Conservation (phyloP, 1,284 basidiomycete genomes). For the Pterula multifida region DNA sequence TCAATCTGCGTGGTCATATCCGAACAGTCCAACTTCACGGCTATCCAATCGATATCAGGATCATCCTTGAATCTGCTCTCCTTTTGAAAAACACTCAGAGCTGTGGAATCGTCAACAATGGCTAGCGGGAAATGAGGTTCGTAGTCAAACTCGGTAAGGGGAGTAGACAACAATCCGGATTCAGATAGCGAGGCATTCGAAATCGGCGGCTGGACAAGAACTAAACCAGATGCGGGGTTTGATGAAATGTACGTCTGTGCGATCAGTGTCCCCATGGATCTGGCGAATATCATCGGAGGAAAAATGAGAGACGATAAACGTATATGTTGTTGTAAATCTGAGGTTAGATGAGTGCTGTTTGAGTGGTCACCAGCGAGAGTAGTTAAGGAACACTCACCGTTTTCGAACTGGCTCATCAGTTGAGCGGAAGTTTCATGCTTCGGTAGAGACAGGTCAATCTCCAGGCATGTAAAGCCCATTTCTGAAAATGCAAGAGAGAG, state of each 20-base stretch:
- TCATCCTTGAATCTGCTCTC: constrained; percentile 26
- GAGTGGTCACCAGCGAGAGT: too few species aligned
- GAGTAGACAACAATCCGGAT: constrained; percentile 23
- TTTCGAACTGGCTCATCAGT: constrained; percentile 27
- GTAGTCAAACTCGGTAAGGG: constrained; percentile 40
- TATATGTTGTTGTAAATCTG: constrained; percentile 30
- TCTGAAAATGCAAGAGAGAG: constrained; percentile 38
- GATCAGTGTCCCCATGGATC: constrained; percentile 37
- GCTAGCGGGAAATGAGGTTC: constrained; percentile 56
- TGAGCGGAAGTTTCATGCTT: constrained; percentile 17
- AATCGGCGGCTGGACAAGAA: constrained; percentile 46
- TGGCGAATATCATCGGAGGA: constrained; percentile 50
- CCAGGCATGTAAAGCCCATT: constrained; percentile 48
- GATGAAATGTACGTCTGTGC: constrained; percentile 59
- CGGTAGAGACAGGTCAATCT: constrained; percentile 34
- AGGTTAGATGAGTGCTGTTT: not conserved
- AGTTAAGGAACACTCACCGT: constrained; percentile 17
- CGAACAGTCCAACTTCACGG: constrained; percentile 20
- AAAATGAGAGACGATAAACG: constrained; percentile 41
- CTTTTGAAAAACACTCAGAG: constrained; percentile 20
- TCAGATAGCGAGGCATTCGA: constrained; percentile 24
- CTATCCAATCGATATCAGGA: constrained; percentile 23
- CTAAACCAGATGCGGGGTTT: constrained; percentile 45
- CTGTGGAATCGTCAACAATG: constrained; percentile 27
- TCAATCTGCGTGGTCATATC: constrained; percentile 22